Percentiles rank a stretch among this genome's conserved stretches.
These are phyloP conservation scores for Trametes villosa DNA, from an alignment of 768 basidiomycete genomes.

Conservation along the genomic window DNA sequence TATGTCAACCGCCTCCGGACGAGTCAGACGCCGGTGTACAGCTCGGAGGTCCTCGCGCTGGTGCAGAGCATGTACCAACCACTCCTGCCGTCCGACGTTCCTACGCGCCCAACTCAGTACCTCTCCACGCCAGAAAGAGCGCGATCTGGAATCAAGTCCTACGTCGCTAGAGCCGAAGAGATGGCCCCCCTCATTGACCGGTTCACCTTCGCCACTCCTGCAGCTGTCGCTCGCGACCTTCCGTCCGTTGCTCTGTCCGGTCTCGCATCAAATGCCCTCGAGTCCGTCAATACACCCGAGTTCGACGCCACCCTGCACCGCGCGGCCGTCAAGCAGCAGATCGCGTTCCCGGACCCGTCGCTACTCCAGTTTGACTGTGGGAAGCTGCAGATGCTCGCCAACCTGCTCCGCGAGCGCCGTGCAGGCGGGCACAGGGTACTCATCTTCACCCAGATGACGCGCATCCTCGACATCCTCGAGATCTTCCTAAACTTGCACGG, in stretches of 20 bases:
- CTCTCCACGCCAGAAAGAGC: constrained; percentile 39
- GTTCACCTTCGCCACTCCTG: constrained; percentile 83
- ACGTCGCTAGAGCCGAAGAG: constrained; percentile 57
- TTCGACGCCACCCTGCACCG: constrained; percentile 77
- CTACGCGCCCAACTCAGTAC: neutral
- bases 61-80: constrained; percentile 45
- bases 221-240: constrained; percentile 76
- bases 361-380: constrained; percentile 95
- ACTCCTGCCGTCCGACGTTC: constrained; percentile 50
- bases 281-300: constrained; percentile 32
- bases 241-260: constrained; percentile 64
- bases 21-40: constrained; percentile 40
- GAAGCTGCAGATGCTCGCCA: constrained; percentile 86
- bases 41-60: constrained; percentile 42
- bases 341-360: constrained; percentile 90
- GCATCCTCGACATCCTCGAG: constrained; percentile 91
- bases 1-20: constrained; percentile 81
- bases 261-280: constrained; percentile 28
- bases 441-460: constrained; percentile 98
- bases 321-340: constrained; percentile 81
- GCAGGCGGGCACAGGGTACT: constrained; percentile 87
- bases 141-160: constrained; percentile 65
- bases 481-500: constrained; percentile 92
- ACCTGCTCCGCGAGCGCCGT: constrained; percentile 80
- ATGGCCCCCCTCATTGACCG: constrained; percentile 58